Percentiles rank a stretch among this genome's conserved stretches.
phyloP scores from a whole-genome alignment of 176 grass and related monocot species.

The Triticum monococcum region DNA sequence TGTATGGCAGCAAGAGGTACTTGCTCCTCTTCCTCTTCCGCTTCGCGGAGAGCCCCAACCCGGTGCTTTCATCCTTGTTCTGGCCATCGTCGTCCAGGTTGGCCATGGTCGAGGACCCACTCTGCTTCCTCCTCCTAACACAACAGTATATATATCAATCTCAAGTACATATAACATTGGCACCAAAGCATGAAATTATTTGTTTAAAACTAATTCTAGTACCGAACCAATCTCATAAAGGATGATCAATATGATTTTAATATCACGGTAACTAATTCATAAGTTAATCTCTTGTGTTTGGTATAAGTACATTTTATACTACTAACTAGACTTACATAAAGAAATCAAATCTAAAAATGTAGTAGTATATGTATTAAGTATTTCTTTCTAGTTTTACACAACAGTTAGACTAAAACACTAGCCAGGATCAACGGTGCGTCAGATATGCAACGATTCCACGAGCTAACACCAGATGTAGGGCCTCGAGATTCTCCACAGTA shows the following conservation, averaged over 20 bases:
- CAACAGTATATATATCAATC: background rate
- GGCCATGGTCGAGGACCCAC: background rate
- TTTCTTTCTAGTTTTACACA: too few relatives aligned
- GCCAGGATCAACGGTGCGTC: too few relatives aligned
- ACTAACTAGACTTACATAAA: too few relatives aligned
- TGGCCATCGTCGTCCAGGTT: background rate
- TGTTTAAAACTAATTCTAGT: too few relatives aligned
- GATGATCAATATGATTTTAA: too few relatives aligned
- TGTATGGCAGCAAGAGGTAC: conserved; percentile 79
- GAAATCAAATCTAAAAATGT: too few relatives aligned
- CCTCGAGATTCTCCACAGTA: too few relatives aligned
- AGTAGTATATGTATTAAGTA: too few relatives aligned
- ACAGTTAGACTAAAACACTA: too few relatives aligned
- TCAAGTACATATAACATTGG: background rate
- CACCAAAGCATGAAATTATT: too few relatives aligned
- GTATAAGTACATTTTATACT: too few relatives aligned
- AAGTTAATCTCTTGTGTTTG: background rate
- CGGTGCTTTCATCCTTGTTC: background rate
- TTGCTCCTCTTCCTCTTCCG: conserved; percentile 79
- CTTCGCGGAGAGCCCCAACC: conserved; percentile 17
- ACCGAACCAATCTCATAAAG: too few relatives aligned
- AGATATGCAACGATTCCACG: background rate
- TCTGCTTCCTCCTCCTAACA: background rate
- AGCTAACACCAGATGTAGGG: background rate
- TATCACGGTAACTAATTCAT: background rate